Conservation (phyloP, 176 grass and related monocot species). For the Paspalum notatum region DNA sequence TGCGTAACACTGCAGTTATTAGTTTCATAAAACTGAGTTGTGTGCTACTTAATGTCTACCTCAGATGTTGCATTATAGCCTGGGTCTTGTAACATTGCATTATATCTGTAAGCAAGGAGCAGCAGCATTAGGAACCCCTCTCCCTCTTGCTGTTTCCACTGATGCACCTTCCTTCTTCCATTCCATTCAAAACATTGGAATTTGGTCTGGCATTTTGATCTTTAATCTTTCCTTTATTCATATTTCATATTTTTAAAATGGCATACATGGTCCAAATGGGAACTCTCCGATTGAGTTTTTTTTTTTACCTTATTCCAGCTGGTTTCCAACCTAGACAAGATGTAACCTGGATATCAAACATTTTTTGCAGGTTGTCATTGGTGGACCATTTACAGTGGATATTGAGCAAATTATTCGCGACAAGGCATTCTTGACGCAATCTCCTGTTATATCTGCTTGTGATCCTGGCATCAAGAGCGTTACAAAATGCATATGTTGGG, state of each 20-base stretch:
- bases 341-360: conserved; percentile 34
- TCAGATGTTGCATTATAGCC: conserved; percentile 6
- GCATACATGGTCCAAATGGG: background rate
- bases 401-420: conserved; percentile 73
- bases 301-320: background rate
- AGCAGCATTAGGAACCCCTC: background rate
- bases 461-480: conserved; percentile 52
- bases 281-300: background rate
- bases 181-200: too few relatives aligned
- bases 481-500: conserved; percentile 60
- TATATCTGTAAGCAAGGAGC: background rate
- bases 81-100: background rate
- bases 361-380: conserved; percentile 86
- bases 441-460: conserved; percentile 68
- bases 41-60: background rate
- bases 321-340: conserved; percentile 17
- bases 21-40: background rate
- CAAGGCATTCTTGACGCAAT: conserved; percentile 68
- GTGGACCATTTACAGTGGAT: conserved; percentile 57
- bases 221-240: background rate
- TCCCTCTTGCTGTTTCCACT: background rate
- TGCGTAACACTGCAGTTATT: background rate
- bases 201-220: background rate
- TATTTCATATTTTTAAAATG: background rate
- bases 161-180: background rate